These are phyloP conservation scores for Boletus rubroflammeus DNA, from an alignment of 768 basidiomycete genomes.

Conservation along the genomic window DNA sequence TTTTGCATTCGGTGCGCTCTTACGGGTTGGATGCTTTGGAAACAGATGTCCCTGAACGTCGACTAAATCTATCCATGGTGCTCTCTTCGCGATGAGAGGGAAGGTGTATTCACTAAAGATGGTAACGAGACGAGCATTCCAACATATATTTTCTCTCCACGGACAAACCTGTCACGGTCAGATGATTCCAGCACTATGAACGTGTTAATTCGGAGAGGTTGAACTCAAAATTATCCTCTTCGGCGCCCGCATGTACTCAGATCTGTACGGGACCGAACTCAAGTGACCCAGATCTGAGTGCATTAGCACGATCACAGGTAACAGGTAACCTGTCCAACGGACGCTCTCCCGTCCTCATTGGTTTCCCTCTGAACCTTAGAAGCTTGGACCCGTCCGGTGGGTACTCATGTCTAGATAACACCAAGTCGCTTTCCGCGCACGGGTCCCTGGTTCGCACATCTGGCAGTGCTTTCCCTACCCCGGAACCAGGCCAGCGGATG, in stretches of 20 bases:
- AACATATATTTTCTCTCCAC: not conserved
- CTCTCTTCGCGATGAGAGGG: not conserved
- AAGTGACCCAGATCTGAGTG: not conserved
- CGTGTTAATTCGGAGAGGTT: not conserved
- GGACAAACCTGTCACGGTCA: not conserved
- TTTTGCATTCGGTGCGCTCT: not conserved
- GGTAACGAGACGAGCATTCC: not conserved
- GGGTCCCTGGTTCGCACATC: not conserved
- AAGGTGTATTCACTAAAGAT: not conserved
- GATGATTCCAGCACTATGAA: not conserved
- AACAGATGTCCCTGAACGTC: not conserved
- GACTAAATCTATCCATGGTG: not conserved
- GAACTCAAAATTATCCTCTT: not conserved
- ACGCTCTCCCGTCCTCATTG: not conserved
- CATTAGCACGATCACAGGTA: not conserved
- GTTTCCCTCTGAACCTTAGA: not conserved
- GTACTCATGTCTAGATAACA: not conserved
- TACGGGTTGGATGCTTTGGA: not conserved
- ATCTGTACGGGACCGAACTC: constrained; percentile 3
- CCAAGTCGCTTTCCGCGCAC: not conserved
- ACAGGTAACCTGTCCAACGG: not conserved
- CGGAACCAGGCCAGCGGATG: constrained; percentile 22
- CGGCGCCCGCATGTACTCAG: not conserved
- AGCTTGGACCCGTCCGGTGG: not conserved
- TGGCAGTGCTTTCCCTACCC: constrained; percentile 2